These are phyloP conservation scores for Pythium rishiriense DNA, from an alignment of 352 stramenopile species.

Conservation along the genomic window DNA sequence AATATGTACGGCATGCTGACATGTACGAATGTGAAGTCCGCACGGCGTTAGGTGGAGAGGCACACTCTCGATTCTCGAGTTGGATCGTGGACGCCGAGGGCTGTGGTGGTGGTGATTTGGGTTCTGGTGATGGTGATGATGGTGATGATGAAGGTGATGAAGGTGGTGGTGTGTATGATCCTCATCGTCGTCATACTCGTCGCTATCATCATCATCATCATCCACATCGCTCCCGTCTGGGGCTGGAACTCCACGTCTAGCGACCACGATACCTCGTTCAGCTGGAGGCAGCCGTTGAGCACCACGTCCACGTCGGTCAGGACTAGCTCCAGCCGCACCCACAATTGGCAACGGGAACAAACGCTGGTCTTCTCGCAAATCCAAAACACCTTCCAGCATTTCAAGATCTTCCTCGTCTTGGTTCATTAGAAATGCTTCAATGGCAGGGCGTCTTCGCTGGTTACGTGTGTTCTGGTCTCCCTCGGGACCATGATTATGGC, in stretches of 20 bases:
- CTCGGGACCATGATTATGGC: conserved; percentile 33
- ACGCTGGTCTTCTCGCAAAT: conserved; percentile 49
- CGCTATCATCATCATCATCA: conserved; percentile 29
- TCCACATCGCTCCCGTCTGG: conserved; percentile 19
- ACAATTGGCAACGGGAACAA: conserved; percentile 24
- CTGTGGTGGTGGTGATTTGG: conserved; percentile 54
- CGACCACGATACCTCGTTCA: conserved; percentile 19
- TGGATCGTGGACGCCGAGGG: conserved; percentile 51
- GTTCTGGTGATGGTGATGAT: conserved; percentile 37
- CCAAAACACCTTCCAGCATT: conserved; percentile 64
- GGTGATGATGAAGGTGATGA: conserved; percentile 33
- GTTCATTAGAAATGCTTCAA: conserved; percentile 63
- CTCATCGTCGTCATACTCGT: conserved; percentile 26
- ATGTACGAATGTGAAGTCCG: conserved; percentile 82
- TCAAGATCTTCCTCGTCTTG: conserved; percentile 61
- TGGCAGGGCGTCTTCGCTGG: conserved; percentile 25
- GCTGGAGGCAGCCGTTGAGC: conserved; percentile 1
- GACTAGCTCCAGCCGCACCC: conserved; percentile 9
- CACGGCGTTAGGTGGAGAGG: conserved; percentile 80
- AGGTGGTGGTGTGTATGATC: conserved; percentile 31
- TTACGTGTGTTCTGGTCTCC: background rate
- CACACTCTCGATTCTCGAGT: conserved; percentile 45
- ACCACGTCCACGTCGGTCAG: conserved; percentile 16
- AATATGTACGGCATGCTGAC: conserved; percentile 86
- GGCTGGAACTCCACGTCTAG: conserved; percentile 5